Percentiles rank a stretch among this genome's conserved stretches.
phyloP scores from a whole-genome alignment of 495 filamentous ascomycete genomes.

The Xylaria curta region DNA sequence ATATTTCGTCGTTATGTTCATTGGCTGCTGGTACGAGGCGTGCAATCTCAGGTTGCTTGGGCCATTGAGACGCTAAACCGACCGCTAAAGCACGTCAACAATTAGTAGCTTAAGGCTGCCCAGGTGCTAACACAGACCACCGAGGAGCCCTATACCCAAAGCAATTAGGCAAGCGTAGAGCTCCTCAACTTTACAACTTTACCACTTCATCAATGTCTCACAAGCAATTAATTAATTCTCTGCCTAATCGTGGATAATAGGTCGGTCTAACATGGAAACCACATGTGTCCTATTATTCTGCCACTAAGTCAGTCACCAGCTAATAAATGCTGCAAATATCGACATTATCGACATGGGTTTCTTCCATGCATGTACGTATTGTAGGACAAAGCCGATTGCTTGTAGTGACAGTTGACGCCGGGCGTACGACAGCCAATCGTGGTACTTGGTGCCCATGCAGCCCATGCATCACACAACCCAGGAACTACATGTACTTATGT shows the following conservation, averaged over 20 bases:
- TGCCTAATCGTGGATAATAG: neutral
- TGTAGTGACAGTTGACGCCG: constrained; percentile 1
- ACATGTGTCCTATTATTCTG: neutral
- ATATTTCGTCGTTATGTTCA: neutral
- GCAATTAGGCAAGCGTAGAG: neutral
- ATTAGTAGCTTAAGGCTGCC: neutral
- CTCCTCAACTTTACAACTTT: neutral
- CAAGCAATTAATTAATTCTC: neutral
- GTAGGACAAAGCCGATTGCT: constrained; percentile 21
- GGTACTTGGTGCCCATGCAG: constrained; percentile 9
- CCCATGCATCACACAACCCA: constrained; percentile 20
- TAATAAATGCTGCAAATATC: neutral
- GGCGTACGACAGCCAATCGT: constrained; percentile 41
- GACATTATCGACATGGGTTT: neutral
- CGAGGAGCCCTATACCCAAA: neutral
- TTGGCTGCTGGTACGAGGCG: constrained; percentile 26
- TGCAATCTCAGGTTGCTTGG: neutral
- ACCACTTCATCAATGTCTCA: neutral
- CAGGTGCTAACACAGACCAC: neutral
- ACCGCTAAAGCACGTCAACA: constrained; percentile 11
- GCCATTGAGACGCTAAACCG: neutral
- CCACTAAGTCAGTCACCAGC: neutral
- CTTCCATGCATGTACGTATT: constrained; percentile 8
- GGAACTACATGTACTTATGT: neutral
- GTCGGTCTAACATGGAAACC: neutral